A percentile compares a stretch with the other conserved stretches of the same genome.
Conservation (phyloP, 169 alveolate genomes). For the Cryptosporidium viatorum region DNA sequence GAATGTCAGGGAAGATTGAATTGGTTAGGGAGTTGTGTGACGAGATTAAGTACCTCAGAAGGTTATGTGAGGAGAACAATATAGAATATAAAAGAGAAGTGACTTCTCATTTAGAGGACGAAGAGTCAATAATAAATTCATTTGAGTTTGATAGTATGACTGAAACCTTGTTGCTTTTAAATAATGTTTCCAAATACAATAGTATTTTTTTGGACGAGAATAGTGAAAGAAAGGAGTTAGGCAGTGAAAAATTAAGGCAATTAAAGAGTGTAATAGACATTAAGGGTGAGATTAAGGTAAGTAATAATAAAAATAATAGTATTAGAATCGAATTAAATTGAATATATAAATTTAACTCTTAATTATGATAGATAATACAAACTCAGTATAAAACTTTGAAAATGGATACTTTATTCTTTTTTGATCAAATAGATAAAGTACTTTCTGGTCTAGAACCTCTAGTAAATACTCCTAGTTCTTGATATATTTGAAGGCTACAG, state of each 20-base stretch:
- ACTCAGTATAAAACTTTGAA: constrained; percentile 54
- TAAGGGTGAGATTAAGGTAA: constrained; percentile 55
- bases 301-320: neutral
- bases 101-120: constrained; percentile 56
- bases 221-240: neutral
- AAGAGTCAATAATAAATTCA: constrained; percentile 52
- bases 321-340: neutral
- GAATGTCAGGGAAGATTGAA: constrained; percentile 45
- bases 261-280: neutral
- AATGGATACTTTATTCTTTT: constrained; percentile 35
- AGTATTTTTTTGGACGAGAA: constrained; percentile 1
- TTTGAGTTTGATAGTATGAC: constrained; percentile 68
- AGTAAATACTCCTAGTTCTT: neutral
- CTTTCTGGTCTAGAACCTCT: constrained; percentile 1
- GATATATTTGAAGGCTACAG: constrained; percentile 55
- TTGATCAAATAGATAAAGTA: constrained; percentile 51
- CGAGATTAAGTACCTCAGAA: constrained; percentile 50
- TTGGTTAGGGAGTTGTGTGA: constrained; percentile 30
- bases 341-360: neutral
- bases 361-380: constrained; percentile 29
- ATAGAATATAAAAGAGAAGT: constrained; percentile 42
- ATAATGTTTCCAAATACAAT: constrained; percentile 33
- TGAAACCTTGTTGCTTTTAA: constrained; percentile 18
- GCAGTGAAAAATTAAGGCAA: neutral
- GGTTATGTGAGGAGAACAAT: constrained; percentile 34